A percentile compares a stretch with the other conserved stretches of the same genome.
These are phyloP conservation scores for Diaporthe vaccinii DNA, from an alignment of 2,329 filamentous ascomycete genomes.

Conservation along the genomic window DNA sequence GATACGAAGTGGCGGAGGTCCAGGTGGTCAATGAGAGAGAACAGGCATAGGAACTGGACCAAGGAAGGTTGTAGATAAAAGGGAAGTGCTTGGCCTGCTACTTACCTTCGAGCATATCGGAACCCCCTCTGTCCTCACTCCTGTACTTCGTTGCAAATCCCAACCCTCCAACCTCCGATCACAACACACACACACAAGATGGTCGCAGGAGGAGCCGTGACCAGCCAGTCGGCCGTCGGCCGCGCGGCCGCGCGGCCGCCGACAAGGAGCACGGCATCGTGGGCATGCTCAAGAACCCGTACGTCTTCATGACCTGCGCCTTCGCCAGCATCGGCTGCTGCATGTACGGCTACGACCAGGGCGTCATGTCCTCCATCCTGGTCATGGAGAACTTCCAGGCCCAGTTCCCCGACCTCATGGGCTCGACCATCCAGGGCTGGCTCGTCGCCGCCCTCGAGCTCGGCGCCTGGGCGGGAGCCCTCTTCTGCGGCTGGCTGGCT, in stretches of 20 bases:
- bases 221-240: constrained; percentile 54
- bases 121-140: not conserved
- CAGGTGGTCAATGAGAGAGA: not conserved
- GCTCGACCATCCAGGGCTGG: constrained; percentile 51
- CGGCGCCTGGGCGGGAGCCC: constrained; percentile 70
- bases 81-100: not conserved
- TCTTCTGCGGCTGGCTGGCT: constrained; percentile 69
- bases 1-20: not conserved
- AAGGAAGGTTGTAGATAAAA: not conserved
- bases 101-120: not conserved
- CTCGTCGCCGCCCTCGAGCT: constrained; percentile 67
- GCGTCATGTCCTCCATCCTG: constrained; percentile 69
- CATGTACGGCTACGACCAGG: constrained; percentile 70
- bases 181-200: constrained; percentile 33
- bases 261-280: constrained; percentile 53
- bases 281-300: constrained; percentile 56
- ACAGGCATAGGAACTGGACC: not conserved
- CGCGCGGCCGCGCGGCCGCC: constrained; percentile 53
- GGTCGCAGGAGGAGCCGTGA: constrained; percentile 36
- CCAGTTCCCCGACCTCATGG: constrained; percentile 46
- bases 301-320: constrained; percentile 52
- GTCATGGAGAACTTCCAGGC: constrained; percentile 49
- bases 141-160: not conserved
- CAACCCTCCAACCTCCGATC: not conserved
- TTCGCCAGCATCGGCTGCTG: constrained; percentile 39